Evolutionary conservation across 768 basidiomycete genomes (phyloP).

Genomic region (Rhodosporidiobolus odoratus): DNA sequence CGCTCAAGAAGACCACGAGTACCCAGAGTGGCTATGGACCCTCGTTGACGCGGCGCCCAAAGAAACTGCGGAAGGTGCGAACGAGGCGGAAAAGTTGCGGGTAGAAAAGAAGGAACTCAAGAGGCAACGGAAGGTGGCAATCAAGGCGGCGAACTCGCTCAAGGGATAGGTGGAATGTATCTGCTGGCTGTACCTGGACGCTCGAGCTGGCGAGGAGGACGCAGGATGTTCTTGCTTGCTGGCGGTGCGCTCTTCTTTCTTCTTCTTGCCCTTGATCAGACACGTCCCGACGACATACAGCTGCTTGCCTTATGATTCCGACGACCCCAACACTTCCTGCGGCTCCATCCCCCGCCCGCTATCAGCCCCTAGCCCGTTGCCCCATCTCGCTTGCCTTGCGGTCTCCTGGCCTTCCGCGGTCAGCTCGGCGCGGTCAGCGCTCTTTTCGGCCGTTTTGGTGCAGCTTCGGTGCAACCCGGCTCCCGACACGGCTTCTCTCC

Average conservation of each 20-base stretch:
- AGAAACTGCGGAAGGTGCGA: not conserved
- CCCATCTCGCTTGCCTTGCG: too few species aligned
- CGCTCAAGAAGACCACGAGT: constrained; percentile 47
- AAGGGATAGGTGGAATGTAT: constrained; percentile 37
- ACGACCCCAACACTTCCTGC: too few species aligned
- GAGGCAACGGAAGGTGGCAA: constrained; percentile 37
- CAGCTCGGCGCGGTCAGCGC: too few species aligned
- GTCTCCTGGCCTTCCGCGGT: too few species aligned
- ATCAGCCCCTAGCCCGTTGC: too few species aligned
- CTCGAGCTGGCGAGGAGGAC: not conserved
- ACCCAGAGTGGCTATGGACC: constrained; percentile 49
- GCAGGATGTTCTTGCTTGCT: too few species aligned
- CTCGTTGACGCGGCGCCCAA: not conserved
- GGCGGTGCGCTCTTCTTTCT: not conserved
- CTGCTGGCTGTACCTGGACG: not conserved
- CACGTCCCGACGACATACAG: too few species aligned
- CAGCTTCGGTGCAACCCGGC: too few species aligned
- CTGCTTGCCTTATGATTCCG: too few species aligned
- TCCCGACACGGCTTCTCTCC: too few species aligned
- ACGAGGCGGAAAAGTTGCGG: not conserved
- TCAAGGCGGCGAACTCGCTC: constrained; percentile 47
- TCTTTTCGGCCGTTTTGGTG: too few species aligned
- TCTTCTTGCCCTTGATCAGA: not conserved
- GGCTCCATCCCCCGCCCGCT: too few species aligned
- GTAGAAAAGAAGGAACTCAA: constrained; percentile 23